Evolutionary conservation across 2,329 filamentous ascomycete genomes (phyloP).

Genomic region (Camillea tinctor): DNA sequence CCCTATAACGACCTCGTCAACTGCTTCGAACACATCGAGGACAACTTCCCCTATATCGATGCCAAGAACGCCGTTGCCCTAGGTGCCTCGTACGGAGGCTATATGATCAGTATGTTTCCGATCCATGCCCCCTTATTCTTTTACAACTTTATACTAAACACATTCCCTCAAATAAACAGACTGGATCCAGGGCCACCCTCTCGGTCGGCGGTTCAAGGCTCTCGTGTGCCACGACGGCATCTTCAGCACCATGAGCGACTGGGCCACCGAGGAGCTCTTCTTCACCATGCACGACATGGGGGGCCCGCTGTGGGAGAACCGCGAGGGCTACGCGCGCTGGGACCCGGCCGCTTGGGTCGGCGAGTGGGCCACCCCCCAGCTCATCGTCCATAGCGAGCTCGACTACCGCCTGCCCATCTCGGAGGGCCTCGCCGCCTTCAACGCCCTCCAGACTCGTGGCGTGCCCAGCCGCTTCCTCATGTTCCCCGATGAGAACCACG

Average conservation of each 20-base stretch:
- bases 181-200: slow-evolving; percentile 85
- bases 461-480: slow-evolving; percentile 76
- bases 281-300: slow-evolving; percentile 68
- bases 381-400: slow-evolving; percentile 84
- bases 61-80: slow-evolving; percentile 67
- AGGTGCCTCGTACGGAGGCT: slow-evolving; percentile 73
- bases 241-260: slow-evolving; percentile 68
- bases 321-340: slow-evolving; percentile 65
- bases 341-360: slow-evolving; percentile 62
- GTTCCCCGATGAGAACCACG: slow-evolving; percentile 73
- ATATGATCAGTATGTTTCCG: slow-evolving; percentile 63
- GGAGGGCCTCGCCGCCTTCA: slow-evolving; percentile 83
- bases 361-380: slow-evolving; percentile 82
- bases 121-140: not conserved
- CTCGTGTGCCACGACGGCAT: slow-evolving; percentile 87
- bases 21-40: slow-evolving; percentile 71
- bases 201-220: slow-evolving; percentile 83
- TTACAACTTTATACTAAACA: slow-evolving; percentile 3
- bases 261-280: slow-evolving; percentile 67
- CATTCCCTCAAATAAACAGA: slow-evolving; percentile 46
- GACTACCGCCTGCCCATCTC: slow-evolving; percentile 86
- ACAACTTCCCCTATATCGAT: slow-evolving; percentile 67
- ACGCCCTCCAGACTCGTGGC: slow-evolving; percentile 73
- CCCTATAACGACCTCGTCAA: slow-evolving; percentile 82
- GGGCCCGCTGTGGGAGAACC: slow-evolving; percentile 60